phyloP scores from a whole-genome alignment of 257 asterid genomes.

The Gynochthodes officinalis region DNA sequence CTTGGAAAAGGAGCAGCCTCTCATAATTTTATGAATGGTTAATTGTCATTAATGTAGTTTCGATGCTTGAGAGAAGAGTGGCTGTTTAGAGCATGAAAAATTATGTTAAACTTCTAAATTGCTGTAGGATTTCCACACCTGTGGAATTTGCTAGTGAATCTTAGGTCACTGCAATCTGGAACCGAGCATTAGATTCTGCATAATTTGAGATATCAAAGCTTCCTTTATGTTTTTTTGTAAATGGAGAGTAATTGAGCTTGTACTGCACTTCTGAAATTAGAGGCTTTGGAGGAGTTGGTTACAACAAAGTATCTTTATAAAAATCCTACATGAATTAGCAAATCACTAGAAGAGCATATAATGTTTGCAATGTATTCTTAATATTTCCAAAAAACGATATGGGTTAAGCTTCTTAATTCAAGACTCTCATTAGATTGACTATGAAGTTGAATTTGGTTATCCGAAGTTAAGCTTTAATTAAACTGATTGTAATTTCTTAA shows the following conservation, averaged over 20 bases:
- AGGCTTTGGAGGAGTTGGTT: neutral
- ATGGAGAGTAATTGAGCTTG: neutral
- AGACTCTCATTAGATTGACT: neutral
- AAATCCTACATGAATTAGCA: neutral
- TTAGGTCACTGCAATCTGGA: neutral
- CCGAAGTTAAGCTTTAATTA: neutral
- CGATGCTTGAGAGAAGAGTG: neutral
- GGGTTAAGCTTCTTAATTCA: neutral
- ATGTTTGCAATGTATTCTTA: neutral
- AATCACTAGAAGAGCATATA: neutral
- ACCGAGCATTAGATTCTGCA: neutral
- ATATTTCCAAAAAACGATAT: neutral
- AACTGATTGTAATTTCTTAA: neutral
- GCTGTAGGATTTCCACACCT: neutral
- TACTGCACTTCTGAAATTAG: neutral
- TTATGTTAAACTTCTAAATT: neutral
- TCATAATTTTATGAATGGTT: neutral
- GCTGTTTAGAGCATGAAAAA: neutral
- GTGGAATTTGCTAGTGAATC: neutral
- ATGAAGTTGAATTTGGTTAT: neutral
- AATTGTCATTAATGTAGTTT: neutral
- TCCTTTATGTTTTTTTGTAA: neutral
- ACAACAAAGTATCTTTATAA: neutral
- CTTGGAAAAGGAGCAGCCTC: neutral
- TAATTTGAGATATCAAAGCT: neutral